These are phyloP conservation scores for Prunus armeniaca DNA, from an alignment of 306 rosid genomes.

Conservation along the genomic window DNA sequence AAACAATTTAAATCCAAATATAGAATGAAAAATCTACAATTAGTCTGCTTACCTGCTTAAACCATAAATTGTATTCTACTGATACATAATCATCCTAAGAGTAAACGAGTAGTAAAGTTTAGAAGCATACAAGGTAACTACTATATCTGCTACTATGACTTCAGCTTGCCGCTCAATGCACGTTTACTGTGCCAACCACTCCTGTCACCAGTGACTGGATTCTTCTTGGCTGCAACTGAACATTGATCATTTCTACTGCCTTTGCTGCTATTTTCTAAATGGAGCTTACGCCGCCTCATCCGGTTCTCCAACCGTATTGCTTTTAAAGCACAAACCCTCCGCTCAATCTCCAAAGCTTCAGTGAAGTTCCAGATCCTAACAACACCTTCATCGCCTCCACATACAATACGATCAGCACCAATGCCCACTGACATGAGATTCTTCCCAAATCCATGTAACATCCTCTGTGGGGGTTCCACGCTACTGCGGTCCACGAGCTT, in stretches of 20 bases:
- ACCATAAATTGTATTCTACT: slow-evolving; percentile 12
- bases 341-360: slow-evolving; percentile 76
- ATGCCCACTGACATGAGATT: slow-evolving; percentile 73
- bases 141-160: slow-evolving; percentile 48
- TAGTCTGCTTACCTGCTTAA: slow-evolving; percentile 14
- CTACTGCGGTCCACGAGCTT: slow-evolving; percentile 30
- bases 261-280: slow-evolving; percentile 50
- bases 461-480: slow-evolving; percentile 93
- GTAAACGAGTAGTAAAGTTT: neutral
- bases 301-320: slow-evolving; percentile 73
- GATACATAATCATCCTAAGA: slow-evolving; percentile 3
- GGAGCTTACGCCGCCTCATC: slow-evolving; percentile 77
- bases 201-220: slow-evolving; percentile 42
- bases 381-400: slow-evolving; percentile 94
- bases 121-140: slow-evolving; percentile 4
- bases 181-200: slow-evolving; percentile 65
- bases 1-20: neutral
- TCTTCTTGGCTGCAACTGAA: slow-evolving; percentile 83
- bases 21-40: neutral
- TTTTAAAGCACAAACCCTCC: slow-evolving; percentile 56
- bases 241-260: slow-evolving; percentile 65
- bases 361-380: slow-evolving; percentile 93
- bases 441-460: slow-evolving; percentile 73
- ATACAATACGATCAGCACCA: slow-evolving; percentile 87
- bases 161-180: slow-evolving; percentile 64